Conservation (phyloP, 345 rosid genomes). For the Geranium rotundifolium region DNA sequence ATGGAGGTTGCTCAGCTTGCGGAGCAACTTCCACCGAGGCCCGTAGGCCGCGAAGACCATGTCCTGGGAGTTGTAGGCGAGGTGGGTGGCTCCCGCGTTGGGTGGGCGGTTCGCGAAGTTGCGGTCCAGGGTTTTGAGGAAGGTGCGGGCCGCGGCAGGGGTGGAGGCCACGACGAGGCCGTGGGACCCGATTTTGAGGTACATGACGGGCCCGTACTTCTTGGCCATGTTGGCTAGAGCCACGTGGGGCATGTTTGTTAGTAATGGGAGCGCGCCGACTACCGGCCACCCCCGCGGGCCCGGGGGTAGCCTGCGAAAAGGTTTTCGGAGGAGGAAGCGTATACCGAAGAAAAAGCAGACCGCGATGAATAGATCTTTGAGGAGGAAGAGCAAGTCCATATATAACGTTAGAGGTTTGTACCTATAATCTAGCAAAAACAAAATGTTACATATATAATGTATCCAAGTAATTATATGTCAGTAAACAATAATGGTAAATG, state of each 20-base stretch:
- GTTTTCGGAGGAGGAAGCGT: constrained; percentile 11
- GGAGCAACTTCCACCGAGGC: constrained; percentile 34
- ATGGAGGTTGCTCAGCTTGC: constrained; percentile 48
- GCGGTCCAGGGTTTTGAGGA: constrained; percentile 42
- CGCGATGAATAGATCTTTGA: constrained; percentile 16
- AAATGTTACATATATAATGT: too few species aligned
- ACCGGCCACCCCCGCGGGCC: constrained; percentile 59
- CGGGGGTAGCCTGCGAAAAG: constrained; percentile 19
- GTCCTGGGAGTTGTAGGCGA: constrained; percentile 50
- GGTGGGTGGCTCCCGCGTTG: constrained; percentile 48
- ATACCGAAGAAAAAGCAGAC: constrained; percentile 23
- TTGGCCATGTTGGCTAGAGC: constrained; percentile 37
- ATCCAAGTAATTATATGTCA: too few species aligned
- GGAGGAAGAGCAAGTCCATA: not conserved
- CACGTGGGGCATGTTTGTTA: constrained; percentile 50
- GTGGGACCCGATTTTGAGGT: constrained; percentile 42
- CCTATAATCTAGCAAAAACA: too few species aligned
- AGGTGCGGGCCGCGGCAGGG: constrained; percentile 42
- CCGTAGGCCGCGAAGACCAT: constrained; percentile 62
- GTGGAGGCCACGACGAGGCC: constrained; percentile 56
- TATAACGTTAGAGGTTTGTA: too few species aligned
- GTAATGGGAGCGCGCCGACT: constrained; percentile 38
- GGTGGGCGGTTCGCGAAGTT: constrained; percentile 54
- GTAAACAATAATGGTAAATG: too few species aligned
- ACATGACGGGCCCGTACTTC: constrained; percentile 44